These are phyloP conservation scores for Microsporum canis DNA, from an alignment of 2,329 filamentous ascomycete species.

Conservation along the genomic window DNA sequence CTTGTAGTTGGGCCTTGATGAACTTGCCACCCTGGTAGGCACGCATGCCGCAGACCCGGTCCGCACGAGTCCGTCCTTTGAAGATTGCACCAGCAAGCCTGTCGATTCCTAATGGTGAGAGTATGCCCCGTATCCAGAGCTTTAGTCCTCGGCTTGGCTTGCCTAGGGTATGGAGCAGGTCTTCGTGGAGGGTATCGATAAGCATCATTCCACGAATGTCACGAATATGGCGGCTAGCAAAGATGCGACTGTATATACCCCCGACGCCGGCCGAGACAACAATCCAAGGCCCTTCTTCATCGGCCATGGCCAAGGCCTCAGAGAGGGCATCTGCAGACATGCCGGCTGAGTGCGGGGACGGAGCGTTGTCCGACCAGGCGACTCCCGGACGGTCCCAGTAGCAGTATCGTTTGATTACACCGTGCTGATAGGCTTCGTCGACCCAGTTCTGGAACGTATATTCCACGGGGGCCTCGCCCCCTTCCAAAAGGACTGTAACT, in stretches of 20 bases:
- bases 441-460: conserved; percentile 70
- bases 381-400: conserved; percentile 89
- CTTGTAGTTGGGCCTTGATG: conserved; percentile 85
- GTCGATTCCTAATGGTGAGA: conserved; percentile 79
- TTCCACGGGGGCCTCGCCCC: conserved; percentile 68
- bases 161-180: conserved; percentile 57
- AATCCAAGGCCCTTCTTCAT: conserved; percentile 80
- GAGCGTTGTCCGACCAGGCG: conserved; percentile 81
- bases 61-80: conserved; percentile 64
- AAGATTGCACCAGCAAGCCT: conserved; percentile 71
- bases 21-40: conserved; percentile 71
- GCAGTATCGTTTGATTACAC: conserved; percentile 79
- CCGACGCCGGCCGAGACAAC: conserved; percentile 78
- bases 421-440: conserved; percentile 61
- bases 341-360: conserved; percentile 82
- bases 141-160: conserved; percentile 62
- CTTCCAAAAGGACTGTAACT: conserved; percentile 77
- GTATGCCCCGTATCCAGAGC: conserved; percentile 73
- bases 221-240: conserved; percentile 67
- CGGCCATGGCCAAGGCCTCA: conserved; percentile 68
- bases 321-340: conserved; percentile 85
- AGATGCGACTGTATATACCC: conserved; percentile 80
- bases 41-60: conserved; percentile 71
- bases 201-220: conserved; percentile 69
- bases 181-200: conserved; percentile 82